Percentiles rank a stretch among this genome's conserved stretches.
phyloP scores from a whole-genome alignment of 2,329 filamentous ascomycete genomes.

The Aspergillus aculeatinus region DNA sequence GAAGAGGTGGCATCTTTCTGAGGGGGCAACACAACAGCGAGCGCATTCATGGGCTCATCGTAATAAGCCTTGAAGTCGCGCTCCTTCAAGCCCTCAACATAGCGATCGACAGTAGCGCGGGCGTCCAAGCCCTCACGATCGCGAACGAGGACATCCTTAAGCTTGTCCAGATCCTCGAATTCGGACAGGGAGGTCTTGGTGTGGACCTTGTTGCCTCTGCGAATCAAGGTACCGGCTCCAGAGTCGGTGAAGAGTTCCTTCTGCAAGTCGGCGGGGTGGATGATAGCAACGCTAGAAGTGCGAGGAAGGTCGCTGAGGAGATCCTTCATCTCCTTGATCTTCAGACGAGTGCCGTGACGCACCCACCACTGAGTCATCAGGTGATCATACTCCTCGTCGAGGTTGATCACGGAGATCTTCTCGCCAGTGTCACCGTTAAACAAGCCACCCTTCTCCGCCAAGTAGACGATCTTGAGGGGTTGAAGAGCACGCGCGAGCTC shows the following conservation, averaged over 20 bases:
- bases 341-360: constrained; percentile 87
- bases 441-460: constrained; percentile 96
- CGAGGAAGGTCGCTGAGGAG: constrained; percentile 83
- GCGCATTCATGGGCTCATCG: constrained; percentile 88
- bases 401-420: constrained; percentile 95
- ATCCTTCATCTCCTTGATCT: constrained; percentile 98
- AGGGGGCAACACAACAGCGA: constrained; percentile 82
- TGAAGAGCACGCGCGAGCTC: constrained; percentile 86
- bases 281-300: constrained; percentile 94
- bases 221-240: constrained; percentile 88
- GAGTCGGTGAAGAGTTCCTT: constrained; percentile 97
- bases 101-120: constrained; percentile 79
- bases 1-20: constrained; percentile 55
- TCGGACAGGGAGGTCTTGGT: constrained; percentile 69
- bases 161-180: constrained; percentile 70
- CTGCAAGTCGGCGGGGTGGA: constrained; percentile 91
- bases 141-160: constrained; percentile 79
- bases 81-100: constrained; percentile 73
- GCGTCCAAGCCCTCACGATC: constrained; percentile 81
- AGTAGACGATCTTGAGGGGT: constrained; percentile 94
- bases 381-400: constrained; percentile 92
- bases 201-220: constrained; percentile 85
- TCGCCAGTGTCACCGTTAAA: constrained; percentile 91
- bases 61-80: constrained; percentile 90
- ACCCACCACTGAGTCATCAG: constrained; percentile 95